These are phyloP conservation scores for Tilletia indica DNA, from an alignment of 1,284 basidiomycete species.

Conservation along the genomic window DNA sequence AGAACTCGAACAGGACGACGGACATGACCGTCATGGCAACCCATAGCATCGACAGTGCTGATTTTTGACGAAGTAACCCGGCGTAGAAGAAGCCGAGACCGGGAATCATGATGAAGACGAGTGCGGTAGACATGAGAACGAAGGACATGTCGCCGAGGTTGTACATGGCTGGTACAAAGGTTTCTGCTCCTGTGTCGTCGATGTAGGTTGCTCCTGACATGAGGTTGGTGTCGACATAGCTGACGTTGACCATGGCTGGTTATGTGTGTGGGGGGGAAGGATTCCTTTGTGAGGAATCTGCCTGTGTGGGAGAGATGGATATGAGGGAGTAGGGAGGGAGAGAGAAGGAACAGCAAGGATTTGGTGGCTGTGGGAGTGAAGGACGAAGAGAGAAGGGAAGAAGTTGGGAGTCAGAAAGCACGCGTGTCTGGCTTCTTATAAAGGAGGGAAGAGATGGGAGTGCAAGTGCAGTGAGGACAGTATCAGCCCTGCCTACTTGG, in stretches of 20 bases:
- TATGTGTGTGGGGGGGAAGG: no score
- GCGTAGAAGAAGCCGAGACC: constrained; percentile 73
- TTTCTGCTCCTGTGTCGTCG: constrained; percentile 35
- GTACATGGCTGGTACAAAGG: constrained; percentile 48
- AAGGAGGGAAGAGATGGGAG: no score
- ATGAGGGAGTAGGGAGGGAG: no score
- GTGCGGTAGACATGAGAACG: constrained; percentile 58
- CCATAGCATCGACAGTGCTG: constrained; percentile 89
- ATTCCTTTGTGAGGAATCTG: no score
- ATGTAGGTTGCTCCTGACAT: constrained; percentile 24
- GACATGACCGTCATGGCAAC: constrained; percentile 74
- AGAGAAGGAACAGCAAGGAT: no score
- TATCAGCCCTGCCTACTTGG: no score
- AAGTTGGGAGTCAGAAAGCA: no score
- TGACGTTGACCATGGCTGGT: constrained; percentile 15
- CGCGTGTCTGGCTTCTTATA: no score
- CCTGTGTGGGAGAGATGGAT: no score
- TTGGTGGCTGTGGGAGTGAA: no score
- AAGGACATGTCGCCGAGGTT: constrained; percentile 63
- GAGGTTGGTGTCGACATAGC: constrained; percentile 17
- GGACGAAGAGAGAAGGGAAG: no score
- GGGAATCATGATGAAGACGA: constrained; percentile 88
- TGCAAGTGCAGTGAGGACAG: no score
- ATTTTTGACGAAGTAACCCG: constrained; percentile 77
- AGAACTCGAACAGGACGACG: constrained; percentile 69